These are phyloP conservation scores for apple (Malus domestica) DNA, from an alignment of 306 rosid genomes.

Conservation along the genomic window ASM211411v1 NC_041799.1:31529001-31529500, in stretches of 20 bases:
- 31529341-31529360: too few species aligned
- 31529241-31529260: background rate
- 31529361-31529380: too few species aligned
- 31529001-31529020: background rate
- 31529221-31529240: background rate
- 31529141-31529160: background rate
- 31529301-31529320: too few species aligned
- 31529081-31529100: background rate
- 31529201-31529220: background rate
- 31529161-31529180: background rate
- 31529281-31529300: background rate
- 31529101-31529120: background rate
- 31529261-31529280: background rate
- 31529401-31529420: too few species aligned
- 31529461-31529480: too few species aligned
- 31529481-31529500: too few species aligned
- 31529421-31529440: too few species aligned
- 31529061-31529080: background rate
- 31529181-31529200: background rate
- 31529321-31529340: too few species aligned
- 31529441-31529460: rapidly evolving
- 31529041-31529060: background rate
- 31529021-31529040: background rate
- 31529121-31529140: background rate
- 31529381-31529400: too few species aligned